Base-by-base conservation (phyloP, 1,284 basidiomycete species). In the Leccinum insolens region DNA sequence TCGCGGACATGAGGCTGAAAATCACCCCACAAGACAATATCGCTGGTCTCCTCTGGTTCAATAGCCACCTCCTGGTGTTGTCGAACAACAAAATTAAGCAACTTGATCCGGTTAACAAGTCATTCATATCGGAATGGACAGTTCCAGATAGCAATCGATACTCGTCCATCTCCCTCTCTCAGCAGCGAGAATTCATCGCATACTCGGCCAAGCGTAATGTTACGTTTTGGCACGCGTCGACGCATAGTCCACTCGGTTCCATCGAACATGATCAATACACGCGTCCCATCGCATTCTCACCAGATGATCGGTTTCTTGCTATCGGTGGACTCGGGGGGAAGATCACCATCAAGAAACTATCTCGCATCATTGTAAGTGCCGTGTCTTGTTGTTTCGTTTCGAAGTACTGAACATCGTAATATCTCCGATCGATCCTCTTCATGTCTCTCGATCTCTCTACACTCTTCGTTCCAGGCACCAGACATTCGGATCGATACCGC, bases 1-100 rank as follows among this genome's bases (percentile, higher is more conserved):
- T 70, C 4, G 28, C 20, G 14, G 44, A 61, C 7, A 25, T 65
- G 3, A 12, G 7, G 7, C 3, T 49, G 3, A 25, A 7, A 12
- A 28, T 44, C 6, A 15, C 17, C 0, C 62, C 31, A 25, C 17
- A 3, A 8, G 2, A 3, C 28, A 55, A 63, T 25, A 25, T 25
- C 15, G 5, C 25, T 7, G 57, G 61, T 57, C 58, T 68, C 12
- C 15, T 37, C 25, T 69, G 68, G 68, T 57, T 7, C 2, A 12
- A 60, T 34, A 34, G 63, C 6, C 14, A 52, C 14, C 49, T 69
- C 7, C 28, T 71, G 1, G 20, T 68, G 25, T 5, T 20, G 17
- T 55, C 65, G 6, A 5, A n/a, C 11, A 8, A 60, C 14, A 20
- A 20, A 60, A 60, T 60, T 7, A 34, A 60, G 59, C 17, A 37